Base-by-base conservation (phyloP, 1,284 basidiomycete genomes). In the Irpex sp. region DNA sequence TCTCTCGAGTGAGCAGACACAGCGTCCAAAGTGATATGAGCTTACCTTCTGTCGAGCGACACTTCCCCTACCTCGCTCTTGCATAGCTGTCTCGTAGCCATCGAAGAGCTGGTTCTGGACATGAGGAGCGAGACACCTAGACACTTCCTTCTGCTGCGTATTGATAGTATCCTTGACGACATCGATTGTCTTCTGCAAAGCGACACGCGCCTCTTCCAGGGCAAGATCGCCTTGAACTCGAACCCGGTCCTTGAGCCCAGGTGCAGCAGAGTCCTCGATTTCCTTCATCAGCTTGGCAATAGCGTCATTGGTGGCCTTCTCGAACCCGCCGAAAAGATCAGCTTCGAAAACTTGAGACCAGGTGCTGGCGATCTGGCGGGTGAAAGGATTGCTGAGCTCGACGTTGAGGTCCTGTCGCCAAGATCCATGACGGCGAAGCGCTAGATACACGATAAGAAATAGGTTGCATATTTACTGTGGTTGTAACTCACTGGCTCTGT, bases 321-420 rank as follows among this genome's bases (percentile, higher is more conserved):
- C 80, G 64, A 87, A 82, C 5, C 78, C 71, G 0, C 73, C 76
- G 68, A 87, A 86, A n/a, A 87, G 73, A 67, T 87, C 83, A 0
- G 79, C 77, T 69, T 87, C 84, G 67, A 87, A 88, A 6, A 87
- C 77, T 68, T 82, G 79, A 11, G 80, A 77, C 85, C 85, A 88
- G 2, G 82, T 80, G 59, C 78, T 77, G 0, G 85, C 85, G 60
- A 88, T 87, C 63, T 82, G 81, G 49, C 78, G 78, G 0, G 84
- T 86, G 74, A 88, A 84, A 0, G 86, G 85, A 26, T 78, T 78
- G 52, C 82, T 74, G 0, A 88, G 73, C 64, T 87, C 85, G 3
- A 81, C 78, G 67, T 88, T 88, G 51, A 88, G 75, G 67, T 87
- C 83, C n/a, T 79, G 77, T 44, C 82, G 78, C 74, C 76, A 87